Evolutionary conservation across 306 rosid species (phyloP), one percentile per base, ranked within the genome.

Genomic region (Purshia tridentata): DNA sequence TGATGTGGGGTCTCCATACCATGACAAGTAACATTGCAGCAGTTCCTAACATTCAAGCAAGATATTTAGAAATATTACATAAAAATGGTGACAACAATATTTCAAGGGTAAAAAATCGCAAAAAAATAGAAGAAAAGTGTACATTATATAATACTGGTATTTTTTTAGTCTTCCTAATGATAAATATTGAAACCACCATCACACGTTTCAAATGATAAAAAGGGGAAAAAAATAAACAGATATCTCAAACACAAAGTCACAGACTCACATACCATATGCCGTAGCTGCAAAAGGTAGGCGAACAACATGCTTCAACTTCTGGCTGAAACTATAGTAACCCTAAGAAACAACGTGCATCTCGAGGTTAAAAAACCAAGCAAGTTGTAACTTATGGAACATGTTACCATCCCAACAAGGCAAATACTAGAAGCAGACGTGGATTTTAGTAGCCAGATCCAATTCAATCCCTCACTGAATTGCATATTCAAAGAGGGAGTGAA

Each of bases 301-400:
- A 80, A 91, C 96, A 75, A 95, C 80, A 86, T 84, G 92, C 86
- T 95, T 95, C 87, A 95, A 88, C 88, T 90, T 95, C 96, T 91
- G 99, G 86, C 99, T 95, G 88, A 95, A 95, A 84, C 99, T 95
- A 78, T 95, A 95, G 76, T 95, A 95, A 56, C 99, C 98, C 99
- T 95, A 76, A 83, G 69, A 76, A 81, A 56, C n/a, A 67, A 39
- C 22, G 54, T 37, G 8, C 40, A 58, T 19, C 20, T 57, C 67
- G 23, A 46, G 37, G 47, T 71, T 59, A 66, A n/a, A 42, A 55
- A 54, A 48, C 20, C 10, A 72, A 73, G 59, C 18, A 65, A 55
- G 35, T 9, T 35, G 54, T 22, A 64, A 55, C 2, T 61, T 37
- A 29, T 65, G 13, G 35, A 82, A 60, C 67, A 53, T 35, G 61